Conservation (phyloP, 169 alveolate species). For the Cryptosporidium bovis region DNA sequence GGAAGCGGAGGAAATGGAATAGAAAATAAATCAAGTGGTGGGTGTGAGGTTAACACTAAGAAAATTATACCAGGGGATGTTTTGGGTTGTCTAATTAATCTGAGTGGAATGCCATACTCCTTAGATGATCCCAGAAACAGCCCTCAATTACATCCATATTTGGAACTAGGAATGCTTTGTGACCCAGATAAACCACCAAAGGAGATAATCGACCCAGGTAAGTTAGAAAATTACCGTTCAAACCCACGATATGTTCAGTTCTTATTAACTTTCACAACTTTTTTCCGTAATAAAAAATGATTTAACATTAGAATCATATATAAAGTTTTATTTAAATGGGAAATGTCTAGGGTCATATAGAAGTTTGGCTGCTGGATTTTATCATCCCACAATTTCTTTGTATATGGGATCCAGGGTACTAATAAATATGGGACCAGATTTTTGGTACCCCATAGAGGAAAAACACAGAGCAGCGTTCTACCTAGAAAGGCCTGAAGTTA, state of each 20-base stretch:
- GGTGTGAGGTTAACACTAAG: background rate
- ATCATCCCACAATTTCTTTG: constrained; percentile 84
- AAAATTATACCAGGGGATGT: constrained; percentile 76
- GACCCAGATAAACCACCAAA: constrained; percentile 56
- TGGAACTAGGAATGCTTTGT: constrained; percentile 71
- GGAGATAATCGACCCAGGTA: constrained; percentile 35
- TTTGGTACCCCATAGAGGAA: constrained; percentile 77
- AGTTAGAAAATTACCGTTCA: background rate
- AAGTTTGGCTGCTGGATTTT: constrained; percentile 79
- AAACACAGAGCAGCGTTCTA: background rate
- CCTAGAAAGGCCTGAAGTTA: constrained; percentile 18
- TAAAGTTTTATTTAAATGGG: constrained; percentile 83
- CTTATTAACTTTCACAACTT: constrained; percentile 1
- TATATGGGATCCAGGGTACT: constrained; percentile 83
- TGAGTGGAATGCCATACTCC: constrained; percentile 75
- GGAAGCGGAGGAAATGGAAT: background rate
- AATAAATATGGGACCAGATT: constrained; percentile 82
- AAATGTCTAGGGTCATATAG: constrained; percentile 60
- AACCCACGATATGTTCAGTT: background rate
- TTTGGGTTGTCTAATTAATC: constrained; percentile 78
- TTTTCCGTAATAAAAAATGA: too few species aligned
- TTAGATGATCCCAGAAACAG: constrained; percentile 82
- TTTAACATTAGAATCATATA: constrained; percentile 67
- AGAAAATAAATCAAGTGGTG: background rate
- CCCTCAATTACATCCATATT: constrained; percentile 82